Conservation (phyloP, 495 filamentous ascomycete species). For the Darksidea phi region DNA sequence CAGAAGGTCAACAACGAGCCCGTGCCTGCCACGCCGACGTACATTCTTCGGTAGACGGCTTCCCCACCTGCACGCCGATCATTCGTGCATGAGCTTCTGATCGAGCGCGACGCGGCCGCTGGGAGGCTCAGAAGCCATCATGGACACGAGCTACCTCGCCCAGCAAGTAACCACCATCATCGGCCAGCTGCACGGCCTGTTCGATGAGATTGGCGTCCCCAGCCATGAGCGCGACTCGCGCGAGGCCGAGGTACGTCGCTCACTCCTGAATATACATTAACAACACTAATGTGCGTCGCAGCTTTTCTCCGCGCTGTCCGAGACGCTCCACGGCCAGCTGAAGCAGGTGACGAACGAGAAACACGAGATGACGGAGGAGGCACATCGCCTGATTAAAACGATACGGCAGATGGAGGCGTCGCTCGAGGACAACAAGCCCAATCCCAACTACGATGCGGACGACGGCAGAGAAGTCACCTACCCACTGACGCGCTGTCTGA, state of each 20-base stretch:
- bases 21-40: neutral
- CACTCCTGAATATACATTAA: neutral
- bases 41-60: conserved; percentile 29
- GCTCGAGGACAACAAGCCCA: conserved; percentile 69
- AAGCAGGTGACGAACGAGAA: conserved; percentile 80
- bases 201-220: conserved; percentile 92
- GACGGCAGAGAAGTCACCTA: conserved; percentile 69
- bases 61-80: conserved; percentile 27
- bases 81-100: conserved; percentile 36
- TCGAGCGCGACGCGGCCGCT: conserved; percentile 16
- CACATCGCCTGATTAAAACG: conserved; percentile 74
- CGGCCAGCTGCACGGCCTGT: conserved; percentile 83
- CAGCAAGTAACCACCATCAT: conserved; percentile 93
- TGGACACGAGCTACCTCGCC: conserved; percentile 89
- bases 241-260: conserved; percentile 74
- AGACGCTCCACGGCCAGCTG: conserved; percentile 82
- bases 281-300: conserved; percentile 44
- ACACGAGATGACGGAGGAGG: conserved; percentile 79
- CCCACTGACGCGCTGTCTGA: conserved; percentile 75
- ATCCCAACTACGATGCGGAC: conserved; percentile 60
- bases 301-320: conserved; percentile 84
- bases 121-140: conserved; percentile 42
- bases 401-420: conserved; percentile 94
- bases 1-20: conserved; percentile 1
- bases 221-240: conserved; percentile 83